Conservation (phyloP, 306 rosid species). For the Psophocarpus tetragonolobus region DNA sequence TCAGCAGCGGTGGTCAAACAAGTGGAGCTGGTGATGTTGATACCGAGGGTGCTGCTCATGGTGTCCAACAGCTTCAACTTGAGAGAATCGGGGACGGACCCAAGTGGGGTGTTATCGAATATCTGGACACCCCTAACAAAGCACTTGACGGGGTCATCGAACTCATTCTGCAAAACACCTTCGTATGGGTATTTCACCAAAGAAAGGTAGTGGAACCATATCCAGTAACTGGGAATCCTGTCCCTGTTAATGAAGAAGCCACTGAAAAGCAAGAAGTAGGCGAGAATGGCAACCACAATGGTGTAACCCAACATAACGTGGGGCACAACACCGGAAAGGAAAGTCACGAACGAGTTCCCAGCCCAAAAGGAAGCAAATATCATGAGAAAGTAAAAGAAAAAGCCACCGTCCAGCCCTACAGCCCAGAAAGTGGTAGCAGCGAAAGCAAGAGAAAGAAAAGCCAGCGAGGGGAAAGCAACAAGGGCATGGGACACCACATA, state of each 20-base stretch:
- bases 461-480: conserved; percentile 51
- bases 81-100: conserved; percentile 39
- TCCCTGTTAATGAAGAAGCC: conserved; percentile 90
- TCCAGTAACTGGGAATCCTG: conserved; percentile 82
- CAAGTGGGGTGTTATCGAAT: conserved; percentile 74
- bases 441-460: conserved; percentile 64
- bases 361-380: conserved; percentile 89
- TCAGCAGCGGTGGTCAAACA: conserved; percentile 84
- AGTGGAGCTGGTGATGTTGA: conserved; percentile 59
- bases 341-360: conserved; percentile 85
- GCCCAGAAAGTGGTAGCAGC: conserved; percentile 79
- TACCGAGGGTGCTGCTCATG: conserved; percentile 68
- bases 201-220: conserved; percentile 91
- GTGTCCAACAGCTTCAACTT: conserved; percentile 66
- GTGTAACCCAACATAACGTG: conserved; percentile 96
- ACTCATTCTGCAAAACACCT: conserved; percentile 80
- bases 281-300: conserved; percentile 78
- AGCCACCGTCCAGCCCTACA: conserved; percentile 92
- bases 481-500: conserved; percentile 75
- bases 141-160: conserved; percentile 55
- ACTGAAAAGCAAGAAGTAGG: conserved; percentile 87
- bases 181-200: conserved; percentile 86
- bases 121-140: conserved; percentile 84
- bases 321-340: conserved; percentile 89
- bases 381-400: conserved; percentile 61